These are phyloP conservation scores for Saccharum spontaneum DNA, from an alignment of 176 grass and related monocot species.

Conservation along the genomic window DNA sequence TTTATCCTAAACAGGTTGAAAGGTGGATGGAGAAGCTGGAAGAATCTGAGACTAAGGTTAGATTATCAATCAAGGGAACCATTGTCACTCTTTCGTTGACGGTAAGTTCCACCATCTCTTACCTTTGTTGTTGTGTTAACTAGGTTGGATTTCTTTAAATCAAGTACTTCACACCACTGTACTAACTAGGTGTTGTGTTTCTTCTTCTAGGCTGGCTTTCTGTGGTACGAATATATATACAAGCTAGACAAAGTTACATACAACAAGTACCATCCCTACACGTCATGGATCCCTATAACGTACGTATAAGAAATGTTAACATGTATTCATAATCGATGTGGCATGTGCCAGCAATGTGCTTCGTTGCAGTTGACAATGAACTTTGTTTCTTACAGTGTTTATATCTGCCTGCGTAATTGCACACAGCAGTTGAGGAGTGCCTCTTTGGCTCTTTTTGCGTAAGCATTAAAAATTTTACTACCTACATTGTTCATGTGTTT, in stretches of 20 bases:
- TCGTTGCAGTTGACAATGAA: constrained; percentile 14
- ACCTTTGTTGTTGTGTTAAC: too few relatives aligned
- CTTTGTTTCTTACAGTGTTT: constrained; percentile 65
- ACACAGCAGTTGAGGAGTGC: constrained; percentile 72
- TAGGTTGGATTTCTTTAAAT: too few relatives aligned
- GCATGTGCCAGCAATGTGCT: neutral
- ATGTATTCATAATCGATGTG: neutral
- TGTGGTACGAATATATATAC: constrained; percentile 86
- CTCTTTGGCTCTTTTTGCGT: constrained; percentile 74
- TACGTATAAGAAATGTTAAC: constrained; percentile 37
- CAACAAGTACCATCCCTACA: constrained; percentile 98
- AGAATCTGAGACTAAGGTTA: constrained; percentile 39
- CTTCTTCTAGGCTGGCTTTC: neutral
- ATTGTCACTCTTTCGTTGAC: constrained; percentile 43
- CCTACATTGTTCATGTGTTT: constrained; percentile 7
- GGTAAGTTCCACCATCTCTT: constrained; percentile 20
- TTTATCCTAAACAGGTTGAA: constrained; percentile 29
- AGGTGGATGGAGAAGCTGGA: constrained; percentile 51
- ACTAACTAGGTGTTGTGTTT: too few relatives aligned
- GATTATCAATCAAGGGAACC: constrained; percentile 38
- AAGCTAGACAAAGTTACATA: constrained; percentile 86
- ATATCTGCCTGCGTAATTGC: constrained; percentile 83
- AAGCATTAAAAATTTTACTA: constrained; percentile 40
- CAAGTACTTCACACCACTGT: too few relatives aligned
- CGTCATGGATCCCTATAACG: constrained; percentile 98